A percentile compares a stretch with the other conserved stretches of the same genome.
These are phyloP conservation scores for Dioscorea dumetorum DNA, from an alignment of 106 monocot species.

Conservation along the genomic window DNA sequence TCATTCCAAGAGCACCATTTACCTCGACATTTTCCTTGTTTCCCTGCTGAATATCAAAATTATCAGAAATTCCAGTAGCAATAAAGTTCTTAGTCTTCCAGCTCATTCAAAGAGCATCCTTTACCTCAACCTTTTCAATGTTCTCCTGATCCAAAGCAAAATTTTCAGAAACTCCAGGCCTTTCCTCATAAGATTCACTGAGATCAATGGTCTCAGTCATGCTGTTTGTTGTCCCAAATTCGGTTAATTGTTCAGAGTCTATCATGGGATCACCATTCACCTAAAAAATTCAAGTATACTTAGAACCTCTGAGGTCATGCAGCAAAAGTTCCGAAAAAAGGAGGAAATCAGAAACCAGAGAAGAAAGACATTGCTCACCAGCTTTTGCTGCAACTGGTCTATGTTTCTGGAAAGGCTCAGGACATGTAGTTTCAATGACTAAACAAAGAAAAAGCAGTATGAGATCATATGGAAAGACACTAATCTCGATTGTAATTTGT, in stretches of 20 bases:
- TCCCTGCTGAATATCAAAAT: not conserved
- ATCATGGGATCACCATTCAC: constrained; percentile 9
- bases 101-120: constrained; percentile 4
- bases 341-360: not conserved
- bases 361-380: constrained; percentile 30
- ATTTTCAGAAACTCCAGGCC: not conserved
- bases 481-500: constrained; percentile 1
- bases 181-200: not conserved
- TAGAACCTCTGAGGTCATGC: not conserved
- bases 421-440: constrained; percentile 97
- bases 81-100: constrained; percentile 1
- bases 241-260: constrained; percentile 8
- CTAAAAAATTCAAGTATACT: constrained; percentile 13
- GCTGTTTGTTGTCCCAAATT: not conserved
- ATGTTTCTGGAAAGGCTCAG: constrained; percentile 62
- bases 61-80: not conserved
- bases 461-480: not conserved
- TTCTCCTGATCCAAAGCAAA: constrained; percentile 7
- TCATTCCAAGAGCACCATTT: not conserved
- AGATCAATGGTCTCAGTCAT: constrained; percentile 5
- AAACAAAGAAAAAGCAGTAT: constrained; percentile 5
- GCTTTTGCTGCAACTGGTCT: constrained; percentile 40
- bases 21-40: not conserved
- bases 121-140: constrained; percentile 18
- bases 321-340: not conserved